A percentile compares a stretch with the other conserved stretches of the same genome.
Evolutionary conservation across 2,329 filamentous ascomycete species (phyloP).

Genomic region (Colletotrichum sp.): DNA sequence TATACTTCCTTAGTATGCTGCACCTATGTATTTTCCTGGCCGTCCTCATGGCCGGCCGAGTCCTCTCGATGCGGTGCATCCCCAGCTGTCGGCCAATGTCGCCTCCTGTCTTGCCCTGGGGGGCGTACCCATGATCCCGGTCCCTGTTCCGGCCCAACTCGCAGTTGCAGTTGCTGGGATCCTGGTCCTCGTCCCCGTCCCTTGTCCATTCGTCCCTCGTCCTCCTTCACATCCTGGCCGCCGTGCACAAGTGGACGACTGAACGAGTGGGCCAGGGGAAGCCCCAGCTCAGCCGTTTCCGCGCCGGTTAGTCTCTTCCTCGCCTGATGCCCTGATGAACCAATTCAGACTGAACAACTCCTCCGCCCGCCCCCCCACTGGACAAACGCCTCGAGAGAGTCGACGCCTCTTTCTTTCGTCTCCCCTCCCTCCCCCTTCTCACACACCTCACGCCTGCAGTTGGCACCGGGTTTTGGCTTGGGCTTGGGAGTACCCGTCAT

Average conservation of each 20-base stretch:
- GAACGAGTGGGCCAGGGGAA: neutral
- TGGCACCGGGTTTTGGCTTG: neutral
- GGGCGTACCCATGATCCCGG: constrained; percentile 13
- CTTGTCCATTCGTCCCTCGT: neutral
- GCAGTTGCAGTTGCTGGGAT: neutral
- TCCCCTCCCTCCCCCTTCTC: neutral
- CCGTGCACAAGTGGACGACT: neutral
- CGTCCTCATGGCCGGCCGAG: neutral
- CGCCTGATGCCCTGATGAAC: neutral
- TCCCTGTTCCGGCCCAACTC: neutral
- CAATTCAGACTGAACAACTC: neutral
- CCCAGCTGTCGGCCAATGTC: constrained; percentile 4
- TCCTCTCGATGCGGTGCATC: neutral
- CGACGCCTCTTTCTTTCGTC: neutral
- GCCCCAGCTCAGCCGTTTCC: constrained; percentile 13
- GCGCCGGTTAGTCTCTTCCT: neutral
- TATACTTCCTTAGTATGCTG: neutral
- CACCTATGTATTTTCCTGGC: neutral
- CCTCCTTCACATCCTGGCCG: neutral
- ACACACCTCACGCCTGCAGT: neutral
- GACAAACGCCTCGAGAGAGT: neutral
- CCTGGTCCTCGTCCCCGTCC: neutral
- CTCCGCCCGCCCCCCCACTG: neutral
- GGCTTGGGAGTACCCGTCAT: neutral
- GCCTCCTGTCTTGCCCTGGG: constrained; percentile 6